Percentiles rank a stretch among this genome's conserved stretches.
These are phyloP conservation scores for Marasmius fiardii DNA, from an alignment of 1,284 basidiomycete species.

Conservation along the genomic window DNA sequence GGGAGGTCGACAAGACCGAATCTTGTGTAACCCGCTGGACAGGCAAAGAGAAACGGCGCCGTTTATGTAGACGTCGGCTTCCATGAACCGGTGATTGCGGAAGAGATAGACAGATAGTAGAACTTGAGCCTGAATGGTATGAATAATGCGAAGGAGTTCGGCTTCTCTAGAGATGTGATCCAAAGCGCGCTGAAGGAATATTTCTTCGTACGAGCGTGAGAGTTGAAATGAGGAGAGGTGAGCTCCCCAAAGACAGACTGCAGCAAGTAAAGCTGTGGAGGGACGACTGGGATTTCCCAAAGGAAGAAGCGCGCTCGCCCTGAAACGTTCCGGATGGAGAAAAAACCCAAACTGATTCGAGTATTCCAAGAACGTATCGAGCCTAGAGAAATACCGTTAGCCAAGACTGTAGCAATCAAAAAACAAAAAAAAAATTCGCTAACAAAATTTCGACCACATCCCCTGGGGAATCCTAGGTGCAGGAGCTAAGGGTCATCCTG, in stretches of 20 bases:
- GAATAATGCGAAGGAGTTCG: slow-evolving; percentile 22
- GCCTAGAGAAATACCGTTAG: slow-evolving; percentile 14
- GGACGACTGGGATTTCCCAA: slow-evolving; percentile 20
- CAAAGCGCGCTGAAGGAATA: slow-evolving; percentile 24
- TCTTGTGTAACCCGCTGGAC: slow-evolving; percentile 29
- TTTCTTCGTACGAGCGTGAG: slow-evolving; percentile 18
- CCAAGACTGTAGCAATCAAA: not conserved
- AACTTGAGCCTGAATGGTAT: slow-evolving; percentile 34
- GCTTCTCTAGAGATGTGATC: slow-evolving; percentile 13
- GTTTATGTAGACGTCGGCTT: slow-evolving; percentile 32
- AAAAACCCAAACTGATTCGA: slow-evolving; percentile 23
- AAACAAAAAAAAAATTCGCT: not conserved
- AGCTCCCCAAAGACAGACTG: slow-evolving; percentile 30
- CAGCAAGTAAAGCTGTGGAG: slow-evolving; percentile 24
- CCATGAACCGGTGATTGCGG: slow-evolving; percentile 27
- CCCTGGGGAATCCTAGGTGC: too few relatives aligned
- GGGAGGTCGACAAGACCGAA: slow-evolving; percentile 15
- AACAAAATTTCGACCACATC: slow-evolving; percentile 1
- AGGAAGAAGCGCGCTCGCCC: slow-evolving; percentile 9
- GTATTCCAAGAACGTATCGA: slow-evolving; percentile 20
- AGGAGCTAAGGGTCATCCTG: too few relatives aligned
- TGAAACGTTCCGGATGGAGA: slow-evolving; percentile 20
- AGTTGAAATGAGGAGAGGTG: slow-evolving; percentile 15
- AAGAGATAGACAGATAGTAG: slow-evolving; percentile 34
- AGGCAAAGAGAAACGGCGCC: slow-evolving; percentile 30